Evolutionary conservation across 495 filamentous ascomycete genomes (phyloP).

Genomic region (Aspergillus nanangensis): DNA sequence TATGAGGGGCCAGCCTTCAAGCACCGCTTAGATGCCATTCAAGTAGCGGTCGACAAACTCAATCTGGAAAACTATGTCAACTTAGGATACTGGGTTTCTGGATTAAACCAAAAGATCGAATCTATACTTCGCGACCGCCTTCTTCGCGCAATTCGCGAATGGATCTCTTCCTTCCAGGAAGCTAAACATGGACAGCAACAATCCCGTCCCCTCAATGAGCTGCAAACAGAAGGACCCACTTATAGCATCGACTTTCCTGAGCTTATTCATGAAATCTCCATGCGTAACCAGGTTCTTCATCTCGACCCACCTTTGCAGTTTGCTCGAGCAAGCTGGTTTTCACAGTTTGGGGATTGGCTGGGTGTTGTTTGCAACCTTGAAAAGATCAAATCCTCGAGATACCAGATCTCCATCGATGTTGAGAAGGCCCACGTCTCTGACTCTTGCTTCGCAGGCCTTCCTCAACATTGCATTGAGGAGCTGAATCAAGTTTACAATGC

Average conservation of each 20-base stretch:
- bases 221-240: conserved; percentile 36
- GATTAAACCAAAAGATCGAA: conserved; percentile 81
- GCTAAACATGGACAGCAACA: conserved; percentile 38
- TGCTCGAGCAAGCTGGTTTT: conserved; percentile 89
- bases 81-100: conserved; percentile 77
- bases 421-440: conserved; percentile 56
- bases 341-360: conserved; percentile 88
- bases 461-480: conserved; percentile 69
- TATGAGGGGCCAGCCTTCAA: conserved; percentile 75
- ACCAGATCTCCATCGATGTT: conserved; percentile 76
- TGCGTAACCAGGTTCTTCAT: conserved; percentile 94
- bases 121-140: conserved; percentile 69
- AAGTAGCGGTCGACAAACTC: conserved; percentile 87
- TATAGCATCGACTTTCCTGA: conserved; percentile 50
- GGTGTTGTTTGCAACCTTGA: conserved; percentile 86
- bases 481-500: conserved; percentile 73
- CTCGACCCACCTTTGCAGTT: conserved; percentile 89
- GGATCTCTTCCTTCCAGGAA: conserved; percentile 77
- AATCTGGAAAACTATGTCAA: conserved; percentile 95
- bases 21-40: conserved; percentile 74
- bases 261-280: conserved; percentile 85
- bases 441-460: conserved; percentile 80
- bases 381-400: conserved; percentile 89
- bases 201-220: neutral
- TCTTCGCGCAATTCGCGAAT: conserved; percentile 71